phyloP scores from a whole-genome alignment of 495 filamentous ascomycete species.

The Podospora australis region DNA sequence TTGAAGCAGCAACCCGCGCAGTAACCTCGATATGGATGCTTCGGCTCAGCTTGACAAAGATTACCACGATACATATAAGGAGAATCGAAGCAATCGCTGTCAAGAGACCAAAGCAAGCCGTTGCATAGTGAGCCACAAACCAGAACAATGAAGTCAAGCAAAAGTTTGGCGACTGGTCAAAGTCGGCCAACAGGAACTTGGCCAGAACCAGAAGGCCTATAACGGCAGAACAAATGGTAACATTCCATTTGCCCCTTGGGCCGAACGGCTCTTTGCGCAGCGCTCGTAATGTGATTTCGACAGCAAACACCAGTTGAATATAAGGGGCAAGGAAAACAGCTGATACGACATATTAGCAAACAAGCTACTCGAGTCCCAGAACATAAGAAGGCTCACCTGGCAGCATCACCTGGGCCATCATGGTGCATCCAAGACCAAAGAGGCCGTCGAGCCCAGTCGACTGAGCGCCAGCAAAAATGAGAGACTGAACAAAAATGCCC shows the following conservation, averaged over 20 bases:
- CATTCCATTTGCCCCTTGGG: conserved; percentile 35
- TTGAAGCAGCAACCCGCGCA: conserved; percentile 36
- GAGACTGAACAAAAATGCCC: conserved; percentile 40
- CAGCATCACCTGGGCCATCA: conserved; percentile 40
- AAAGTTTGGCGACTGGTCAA: conserved; percentile 32
- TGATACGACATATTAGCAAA: conserved; percentile 20
- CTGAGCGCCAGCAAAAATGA: conserved; percentile 40
- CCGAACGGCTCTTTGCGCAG: conserved; percentile 35
- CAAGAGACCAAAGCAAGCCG: conserved; percentile 34
- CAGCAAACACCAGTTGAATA: conserved; percentile 39
- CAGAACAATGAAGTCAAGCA: conserved; percentile 46
- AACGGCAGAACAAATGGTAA: conserved; percentile 36
- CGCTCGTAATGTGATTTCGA: conserved; percentile 38
- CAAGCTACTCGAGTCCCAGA: not conserved
- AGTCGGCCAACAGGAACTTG: conserved; percentile 38
- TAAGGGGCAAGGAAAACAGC: conserved; percentile 45
- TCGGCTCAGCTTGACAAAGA: conserved; percentile 34
- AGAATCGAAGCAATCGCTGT: conserved; percentile 28
- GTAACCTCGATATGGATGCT: conserved; percentile 35
- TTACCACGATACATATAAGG: conserved; percentile 22
- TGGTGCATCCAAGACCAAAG: conserved; percentile 33
- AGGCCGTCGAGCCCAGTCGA: conserved; percentile 36
- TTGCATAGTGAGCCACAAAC: conserved; percentile 41
- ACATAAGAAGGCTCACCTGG: conserved; percentile 40
- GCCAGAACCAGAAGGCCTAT: conserved; percentile 29